Evolutionary conservation across 495 filamentous ascomycete species (phyloP).

Genomic region (Pseudoneurospora amorphoporcata): DNA sequence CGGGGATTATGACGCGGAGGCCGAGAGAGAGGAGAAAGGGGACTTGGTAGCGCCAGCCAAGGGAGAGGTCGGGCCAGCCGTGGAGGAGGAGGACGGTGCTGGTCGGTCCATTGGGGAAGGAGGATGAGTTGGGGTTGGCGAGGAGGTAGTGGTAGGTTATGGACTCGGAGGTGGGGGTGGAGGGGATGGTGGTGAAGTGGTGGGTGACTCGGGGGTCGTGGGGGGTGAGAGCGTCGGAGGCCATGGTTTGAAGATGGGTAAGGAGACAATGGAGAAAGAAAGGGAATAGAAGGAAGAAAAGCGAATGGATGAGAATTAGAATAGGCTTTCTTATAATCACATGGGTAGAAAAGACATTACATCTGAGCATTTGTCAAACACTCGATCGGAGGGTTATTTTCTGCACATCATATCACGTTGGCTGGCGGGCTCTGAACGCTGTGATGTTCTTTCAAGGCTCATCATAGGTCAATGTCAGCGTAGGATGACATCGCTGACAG

Average conservation of each 20-base stretch:
- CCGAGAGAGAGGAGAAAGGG: conserved; percentile 54
- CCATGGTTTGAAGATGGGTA: background rate
- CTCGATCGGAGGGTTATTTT: background rate
- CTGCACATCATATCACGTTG: background rate
- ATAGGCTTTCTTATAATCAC: background rate
- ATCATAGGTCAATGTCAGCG: background rate
- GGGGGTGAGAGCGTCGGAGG: background rate
- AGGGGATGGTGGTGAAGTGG: background rate
- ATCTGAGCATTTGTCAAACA: background rate
- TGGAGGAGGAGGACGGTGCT: background rate
- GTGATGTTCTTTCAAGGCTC: background rate
- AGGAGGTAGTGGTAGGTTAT: background rate
- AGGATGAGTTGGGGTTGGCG: background rate
- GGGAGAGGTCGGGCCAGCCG: conserved; percentile 46
- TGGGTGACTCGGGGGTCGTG: background rate
- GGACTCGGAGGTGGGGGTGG: background rate
- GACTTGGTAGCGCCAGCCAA: conserved; percentile 77
- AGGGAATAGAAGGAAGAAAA: background rate
- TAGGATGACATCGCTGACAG: background rate
- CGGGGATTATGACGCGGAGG: conserved; percentile 39
- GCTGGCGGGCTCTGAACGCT: background rate
- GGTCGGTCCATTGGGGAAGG: background rate
- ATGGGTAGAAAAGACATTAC: background rate
- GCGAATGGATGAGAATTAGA: background rate
- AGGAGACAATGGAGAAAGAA: background rate